Base-by-base conservation (phyloP, 108 stramenopile species). In the Cyclotella cryptica region DNA sequence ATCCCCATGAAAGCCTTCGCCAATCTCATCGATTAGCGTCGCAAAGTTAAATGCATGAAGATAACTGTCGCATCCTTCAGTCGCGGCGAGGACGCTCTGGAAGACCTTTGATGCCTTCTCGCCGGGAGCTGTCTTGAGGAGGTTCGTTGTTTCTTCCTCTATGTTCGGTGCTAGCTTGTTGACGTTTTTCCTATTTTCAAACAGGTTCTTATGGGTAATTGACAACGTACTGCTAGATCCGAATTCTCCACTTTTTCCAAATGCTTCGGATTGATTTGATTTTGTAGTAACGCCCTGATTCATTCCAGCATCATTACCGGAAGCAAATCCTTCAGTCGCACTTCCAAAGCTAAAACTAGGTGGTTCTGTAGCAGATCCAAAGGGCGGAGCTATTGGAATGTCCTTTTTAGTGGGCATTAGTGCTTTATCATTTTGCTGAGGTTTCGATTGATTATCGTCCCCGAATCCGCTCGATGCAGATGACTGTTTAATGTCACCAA, bases 1-100 rank as follows among this genome's bases (percentile, higher is more conserved):
- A 18, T 92, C 92, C 4, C 96, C 96, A 77, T 92, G 82, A 70
- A 96, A 94, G 42, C 92, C 93, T 57, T 93, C 95, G 24, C 95
- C 92, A 42, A 94, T 70, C 30, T 86, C 88, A 44, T 92, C 93
- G 6, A 90, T 55, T n/a, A 96, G 46, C 12, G 78, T 85, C 65
- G 90, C 90, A 45, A 96, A 87, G 14, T 71, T 67, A 3, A 76
- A 66, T 4, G 71, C 19, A 7, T 90, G 92, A 3, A 96, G 35
- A 21, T 28, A 49, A 19, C 64, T 67, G 22, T 66, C 43, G 12
- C 42, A 41, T 15, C 85, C 87, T 27, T 69, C 55, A 15, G 66
- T 81, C 27, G 71, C 75, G 7, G 69, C 41, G 71, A 88, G 90
- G 42, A 92, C 9, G 69, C 89, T 42, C 60, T 43, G 17, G 69